Conservation (phyloP, 1,284 basidiomycete genomes). For the Ustilago loliicola region DNA sequence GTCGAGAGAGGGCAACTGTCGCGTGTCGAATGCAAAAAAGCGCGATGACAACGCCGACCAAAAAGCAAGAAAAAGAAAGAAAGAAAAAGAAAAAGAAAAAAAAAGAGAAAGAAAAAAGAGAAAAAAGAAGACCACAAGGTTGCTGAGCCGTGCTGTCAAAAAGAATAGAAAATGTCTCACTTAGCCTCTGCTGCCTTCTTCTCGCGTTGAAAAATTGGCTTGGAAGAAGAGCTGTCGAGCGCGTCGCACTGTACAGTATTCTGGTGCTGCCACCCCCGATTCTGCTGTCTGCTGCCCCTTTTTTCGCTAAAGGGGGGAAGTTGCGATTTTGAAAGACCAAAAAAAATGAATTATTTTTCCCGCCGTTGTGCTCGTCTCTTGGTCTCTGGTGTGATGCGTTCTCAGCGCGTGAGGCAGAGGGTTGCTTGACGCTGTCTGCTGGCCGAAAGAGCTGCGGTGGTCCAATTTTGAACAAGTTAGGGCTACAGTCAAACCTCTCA, state of each 20-base stretch:
- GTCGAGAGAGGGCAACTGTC: constrained; percentile 2
- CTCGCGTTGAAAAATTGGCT: no score
- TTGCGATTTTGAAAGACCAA: neutral
- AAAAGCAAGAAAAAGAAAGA: neutral
- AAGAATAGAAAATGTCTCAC: no score
- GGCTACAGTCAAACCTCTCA: no score
- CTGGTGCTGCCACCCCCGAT: neutral
- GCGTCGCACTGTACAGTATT: neutral
- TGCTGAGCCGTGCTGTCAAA: constrained; percentile 4
- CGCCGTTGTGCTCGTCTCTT: neutral
- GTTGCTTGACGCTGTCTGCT: constrained; percentile 3
- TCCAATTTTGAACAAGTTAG: neutral
- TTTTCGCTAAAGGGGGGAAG: neutral
- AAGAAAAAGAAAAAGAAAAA: neutral
- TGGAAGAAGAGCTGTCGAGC: no score
- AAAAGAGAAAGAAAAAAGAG: neutral
- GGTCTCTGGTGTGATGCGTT: no score
- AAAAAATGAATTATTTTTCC: neutral
- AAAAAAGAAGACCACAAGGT: neutral
- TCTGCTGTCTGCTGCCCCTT: constrained; percentile 7
- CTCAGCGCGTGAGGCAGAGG: no score
- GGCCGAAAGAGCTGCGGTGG: neutral
- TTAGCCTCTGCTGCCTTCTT: no score
- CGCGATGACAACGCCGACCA: constrained; percentile 15
- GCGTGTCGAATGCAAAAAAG: neutral